Percentiles rank a stretch among this genome's conserved stretches.
Evolutionary conservation across 2,329 filamentous ascomycete genomes (phyloP).

Genomic region (Aspergillus sp.): DNA sequence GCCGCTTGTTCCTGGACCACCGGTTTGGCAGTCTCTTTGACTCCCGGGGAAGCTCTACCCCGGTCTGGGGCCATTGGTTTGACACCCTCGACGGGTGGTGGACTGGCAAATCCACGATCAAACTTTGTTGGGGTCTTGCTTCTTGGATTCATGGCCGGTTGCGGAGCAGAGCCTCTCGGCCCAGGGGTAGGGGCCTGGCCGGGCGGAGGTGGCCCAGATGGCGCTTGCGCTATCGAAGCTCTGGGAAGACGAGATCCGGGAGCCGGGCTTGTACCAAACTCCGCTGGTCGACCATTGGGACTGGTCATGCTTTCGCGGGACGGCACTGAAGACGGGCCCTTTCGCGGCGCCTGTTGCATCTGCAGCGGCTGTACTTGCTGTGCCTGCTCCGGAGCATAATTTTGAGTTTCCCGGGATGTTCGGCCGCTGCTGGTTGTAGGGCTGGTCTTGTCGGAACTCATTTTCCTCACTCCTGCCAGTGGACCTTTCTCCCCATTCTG

Average conservation of each 20-base stretch:
- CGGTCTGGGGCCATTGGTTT: slow-evolving; percentile 40
- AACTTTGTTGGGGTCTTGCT: slow-evolving; percentile 47
- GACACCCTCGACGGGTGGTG: slow-evolving; percentile 32
- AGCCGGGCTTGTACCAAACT: slow-evolving; percentile 26
- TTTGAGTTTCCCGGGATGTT: slow-evolving; percentile 37
- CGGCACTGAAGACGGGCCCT: slow-evolving; percentile 27
- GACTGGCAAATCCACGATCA: slow-evolving; percentile 38
- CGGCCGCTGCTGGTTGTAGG: slow-evolving; percentile 25
- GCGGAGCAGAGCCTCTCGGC: slow-evolving; percentile 41
- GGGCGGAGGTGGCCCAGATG: slow-evolving; percentile 56
- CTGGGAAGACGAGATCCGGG: slow-evolving; percentile 52
- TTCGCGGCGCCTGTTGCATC: slow-evolving; percentile 12
- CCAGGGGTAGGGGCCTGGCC: slow-evolving; percentile 56
- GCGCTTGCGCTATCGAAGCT: slow-evolving; percentile 51
- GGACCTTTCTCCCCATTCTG: slow-evolving; percentile 35
- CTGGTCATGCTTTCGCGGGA: slow-evolving; percentile 38
- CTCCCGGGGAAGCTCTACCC: slow-evolving; percentile 33
- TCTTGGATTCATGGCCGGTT: slow-evolving; percentile 23
- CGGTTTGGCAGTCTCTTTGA: slow-evolving; percentile 24
- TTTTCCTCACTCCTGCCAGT: slow-evolving; percentile 33
- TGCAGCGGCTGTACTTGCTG: neutral
- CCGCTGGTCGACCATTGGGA: slow-evolving; percentile 18
- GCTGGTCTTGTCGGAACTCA: slow-evolving; percentile 38
- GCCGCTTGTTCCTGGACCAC: slow-evolving; percentile 33
- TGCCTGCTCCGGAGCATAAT: slow-evolving; percentile 25